Conservation (phyloP, 1,139 yeast genomes). For the Hyphopichia fennica region DNA sequence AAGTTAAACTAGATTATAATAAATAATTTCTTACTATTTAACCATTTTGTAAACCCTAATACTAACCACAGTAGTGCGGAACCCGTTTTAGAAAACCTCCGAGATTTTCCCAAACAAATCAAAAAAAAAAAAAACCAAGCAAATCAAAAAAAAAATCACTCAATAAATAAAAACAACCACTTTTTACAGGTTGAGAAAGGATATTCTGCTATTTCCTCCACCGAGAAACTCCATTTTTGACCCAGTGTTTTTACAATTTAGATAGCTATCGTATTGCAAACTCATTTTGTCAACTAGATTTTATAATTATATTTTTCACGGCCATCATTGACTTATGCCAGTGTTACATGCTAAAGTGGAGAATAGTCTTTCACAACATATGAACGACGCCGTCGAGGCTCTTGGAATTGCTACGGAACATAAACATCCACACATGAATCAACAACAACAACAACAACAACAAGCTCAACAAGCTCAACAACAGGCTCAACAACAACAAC, state of each 20-base stretch:
- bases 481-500: not conserved
- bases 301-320: not conserved
- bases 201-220: not conserved
- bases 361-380: conserved; percentile 15
- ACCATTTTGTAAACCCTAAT: not conserved
- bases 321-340: not conserved
- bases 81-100: not conserved
- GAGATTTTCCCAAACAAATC: no score
- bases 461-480: not conserved
- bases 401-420: conserved; percentile 2
- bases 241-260: conserved; percentile 3
- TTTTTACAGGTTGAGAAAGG: conserved; percentile 4
- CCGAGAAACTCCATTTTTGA: conserved; percentile 1
- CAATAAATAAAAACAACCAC: not conserved
- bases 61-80: not conserved
- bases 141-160: not conserved
- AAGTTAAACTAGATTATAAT: no score
- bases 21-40: no score
- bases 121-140: not conserved
- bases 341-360: not conserved
- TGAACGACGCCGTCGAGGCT: conserved; percentile 2
- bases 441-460: not conserved
- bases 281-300: not conserved
- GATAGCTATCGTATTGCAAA: conserved; percentile 2
- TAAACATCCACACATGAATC: not conserved